Evolutionary conservation across 805 yeast species (phyloP), one percentile per base, ranked within the genome.

Genomic region (Hanseniaspora taiwanica): DNA sequence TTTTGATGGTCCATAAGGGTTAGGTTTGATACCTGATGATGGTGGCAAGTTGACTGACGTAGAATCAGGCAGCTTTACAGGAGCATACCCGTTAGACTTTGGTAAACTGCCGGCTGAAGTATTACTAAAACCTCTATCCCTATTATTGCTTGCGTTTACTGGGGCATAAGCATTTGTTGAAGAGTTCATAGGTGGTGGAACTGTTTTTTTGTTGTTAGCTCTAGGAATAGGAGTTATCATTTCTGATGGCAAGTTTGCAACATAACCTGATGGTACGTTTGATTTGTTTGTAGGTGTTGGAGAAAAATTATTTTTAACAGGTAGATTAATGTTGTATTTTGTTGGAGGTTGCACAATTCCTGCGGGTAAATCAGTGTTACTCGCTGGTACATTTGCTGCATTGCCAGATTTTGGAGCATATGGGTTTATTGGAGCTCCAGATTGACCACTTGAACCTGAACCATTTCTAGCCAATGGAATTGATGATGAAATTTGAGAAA

Each of bases 111-210:
- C 10, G n/a, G 45, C 43, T 1, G 59, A 54, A 9, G 48, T 49
- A 44, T 48, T 53, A 21, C 56, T 53, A 20, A 46, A 36, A 16
- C 51, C 52, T 38, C 59, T 48, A 7, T 47, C 35, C 21, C 57
- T n/a, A n/a, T n/a, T 44, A 17, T 24, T 39, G 18, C 38, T 21
- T 13, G 42, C 34, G 13, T 40, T 24, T 23, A 29, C 27, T 35
- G 40, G 27, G 24, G 46, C 29, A 25, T 25, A 36, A 39, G 32
- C 8, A 27, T 25, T 24, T 20, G 16, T 21, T n/a, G 31, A 21
- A 13, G 37, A 6, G 10, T 33, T 24, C 17, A 14, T 12, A 23
- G 14, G 17, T 27, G n/a, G n/a, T n/a, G n/a, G n/a, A n/a, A n/a
- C n/a, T n/a, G n/a, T n/a, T n/a, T n/a, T n/a, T n/a, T n/a, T n/a